phyloP scores from a whole-genome alignment of 257 asterid species.

The Pogostemon cablin region DNA sequence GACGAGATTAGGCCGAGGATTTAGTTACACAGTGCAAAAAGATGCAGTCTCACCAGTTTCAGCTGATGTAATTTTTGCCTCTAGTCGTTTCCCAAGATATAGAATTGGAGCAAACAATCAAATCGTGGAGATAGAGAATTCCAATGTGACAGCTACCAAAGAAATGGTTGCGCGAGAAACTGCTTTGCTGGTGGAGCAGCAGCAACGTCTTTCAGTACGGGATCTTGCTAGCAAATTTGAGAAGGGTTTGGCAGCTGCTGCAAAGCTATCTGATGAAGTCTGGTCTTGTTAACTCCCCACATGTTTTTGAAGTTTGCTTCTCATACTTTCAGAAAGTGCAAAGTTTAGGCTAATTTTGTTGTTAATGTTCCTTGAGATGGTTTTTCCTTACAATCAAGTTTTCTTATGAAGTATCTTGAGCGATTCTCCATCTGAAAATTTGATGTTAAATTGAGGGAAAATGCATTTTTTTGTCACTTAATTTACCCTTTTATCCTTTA shows the following conservation, averaged over 20 bases:
- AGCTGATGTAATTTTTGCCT: constrained; percentile 74
- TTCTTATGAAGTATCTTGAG: constrained; percentile 11
- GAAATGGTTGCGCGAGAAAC: constrained; percentile 87
- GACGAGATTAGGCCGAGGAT: constrained; percentile 86
- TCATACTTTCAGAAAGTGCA: background rate
- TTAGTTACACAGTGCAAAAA: constrained; percentile 71
- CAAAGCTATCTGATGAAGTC: constrained; percentile 89
- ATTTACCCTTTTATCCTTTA: no score
- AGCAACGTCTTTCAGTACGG: constrained; percentile 91
- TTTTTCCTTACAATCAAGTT: constrained; percentile 13
- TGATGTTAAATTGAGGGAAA: background rate
- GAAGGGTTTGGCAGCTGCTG: constrained; percentile 96
- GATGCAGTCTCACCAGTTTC: constrained; percentile 83
- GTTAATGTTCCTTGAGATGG: constrained; percentile 5
- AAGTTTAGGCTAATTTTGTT: constrained; percentile 11
- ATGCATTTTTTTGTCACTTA: no score
- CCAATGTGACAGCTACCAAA: constrained; percentile 56
- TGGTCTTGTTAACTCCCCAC: constrained; percentile 17
- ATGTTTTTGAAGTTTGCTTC: constrained; percentile 1
- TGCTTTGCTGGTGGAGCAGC: constrained; percentile 76
- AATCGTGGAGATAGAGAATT: constrained; percentile 75
- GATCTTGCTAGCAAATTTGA: constrained; percentile 94
- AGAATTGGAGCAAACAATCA: constrained; percentile 76
- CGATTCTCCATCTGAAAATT: constrained; percentile 1
- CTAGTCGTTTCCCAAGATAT: constrained; percentile 78